Conservation (phyloP, 2,329 filamentous ascomycete species). For the Ophiocordyceps camponoti-rufipedis region DNA sequence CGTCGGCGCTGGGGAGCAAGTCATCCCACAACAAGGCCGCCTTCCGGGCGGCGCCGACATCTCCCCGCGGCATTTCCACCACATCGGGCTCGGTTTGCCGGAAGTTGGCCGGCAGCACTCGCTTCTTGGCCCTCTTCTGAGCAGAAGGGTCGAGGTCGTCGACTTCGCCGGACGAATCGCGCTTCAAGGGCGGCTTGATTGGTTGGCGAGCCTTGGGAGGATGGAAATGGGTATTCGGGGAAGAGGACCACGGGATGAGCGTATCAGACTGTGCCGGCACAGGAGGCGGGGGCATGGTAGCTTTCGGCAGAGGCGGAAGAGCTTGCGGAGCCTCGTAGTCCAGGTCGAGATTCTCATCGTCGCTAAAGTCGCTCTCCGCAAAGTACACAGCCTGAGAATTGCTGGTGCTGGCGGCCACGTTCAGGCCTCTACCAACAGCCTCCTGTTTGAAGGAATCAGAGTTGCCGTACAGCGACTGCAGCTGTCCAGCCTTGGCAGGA, state of each 20-base stretch:
- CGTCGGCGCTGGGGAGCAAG: constrained; percentile 52
- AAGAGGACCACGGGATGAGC: constrained; percentile 55
- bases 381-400: constrained; percentile 32
- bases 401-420: constrained; percentile 10
- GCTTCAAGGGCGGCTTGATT: constrained; percentile 18
- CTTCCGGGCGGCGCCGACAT: constrained; percentile 10
- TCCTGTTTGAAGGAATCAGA: constrained; percentile 26
- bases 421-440: constrained; percentile 6
- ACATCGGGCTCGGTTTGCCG: constrained; percentile 8
- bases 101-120: constrained; percentile 37
- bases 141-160: constrained; percentile 8
- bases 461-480: constrained; percentile 24
- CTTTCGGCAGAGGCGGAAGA: constrained; percentile 19
- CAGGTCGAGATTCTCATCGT: constrained; percentile 59
- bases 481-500: constrained; percentile 7
- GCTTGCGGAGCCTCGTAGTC: constrained; percentile 44
- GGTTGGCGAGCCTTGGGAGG: constrained; percentile 13
- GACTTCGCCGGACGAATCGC: constrained; percentile 17
- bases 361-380: constrained; percentile 70
- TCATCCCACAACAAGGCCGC: constrained; percentile 40
- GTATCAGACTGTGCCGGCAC: constrained; percentile 10
- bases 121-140: constrained; percentile 34
- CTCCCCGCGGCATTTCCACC: background rate
- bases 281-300: constrained; percentile 11
- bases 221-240: constrained; percentile 30